These are phyloP conservation scores for Acaromyces ingoldii DNA, from an alignment of 1,284 basidiomycete species.

Conservation along the genomic window DNA sequence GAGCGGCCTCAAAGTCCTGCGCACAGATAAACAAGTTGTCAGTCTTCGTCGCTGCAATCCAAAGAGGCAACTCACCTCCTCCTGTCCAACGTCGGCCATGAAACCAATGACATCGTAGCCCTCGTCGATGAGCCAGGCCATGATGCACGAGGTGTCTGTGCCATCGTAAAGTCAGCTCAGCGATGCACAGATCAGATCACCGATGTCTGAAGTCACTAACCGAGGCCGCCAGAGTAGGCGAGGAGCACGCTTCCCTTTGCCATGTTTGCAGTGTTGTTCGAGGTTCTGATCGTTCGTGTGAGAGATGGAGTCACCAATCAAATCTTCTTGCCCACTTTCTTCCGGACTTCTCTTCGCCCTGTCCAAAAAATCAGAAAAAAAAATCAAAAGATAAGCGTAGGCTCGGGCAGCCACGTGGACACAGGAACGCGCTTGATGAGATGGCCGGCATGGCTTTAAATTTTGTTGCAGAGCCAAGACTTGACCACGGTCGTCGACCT, in stretches of 20 bases:
- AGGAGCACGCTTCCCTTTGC: conserved; percentile 75
- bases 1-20: conserved; percentile 89
- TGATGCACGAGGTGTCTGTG: conserved; percentile 49
- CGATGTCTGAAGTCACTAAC: conserved; percentile 57
- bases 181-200: background rate
- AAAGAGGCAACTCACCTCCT: conserved; percentile 63
- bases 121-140: conserved; percentile 69
- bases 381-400: too few species aligned
- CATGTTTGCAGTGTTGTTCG: conserved; percentile 7
- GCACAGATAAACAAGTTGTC: conserved; percentile 5
- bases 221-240: conserved; percentile 96
- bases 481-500: too few species aligned
- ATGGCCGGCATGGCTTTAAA: too few species aligned
- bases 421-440: too few species aligned
- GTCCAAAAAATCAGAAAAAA: too few species aligned
- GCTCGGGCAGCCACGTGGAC: too few species aligned
- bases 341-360: too few species aligned
- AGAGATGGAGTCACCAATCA: too few species aligned
- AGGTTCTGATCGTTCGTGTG: too few species aligned
- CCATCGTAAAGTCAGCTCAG: background rate
- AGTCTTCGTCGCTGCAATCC: background rate
- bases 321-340: too few species aligned
- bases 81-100: conserved; percentile 98
- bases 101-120: conserved; percentile 96
- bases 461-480: too few species aligned